Evolutionary conservation across 495 filamentous ascomycete species (phyloP).

Genomic region (Tuber microsphaerosporum): DNA sequence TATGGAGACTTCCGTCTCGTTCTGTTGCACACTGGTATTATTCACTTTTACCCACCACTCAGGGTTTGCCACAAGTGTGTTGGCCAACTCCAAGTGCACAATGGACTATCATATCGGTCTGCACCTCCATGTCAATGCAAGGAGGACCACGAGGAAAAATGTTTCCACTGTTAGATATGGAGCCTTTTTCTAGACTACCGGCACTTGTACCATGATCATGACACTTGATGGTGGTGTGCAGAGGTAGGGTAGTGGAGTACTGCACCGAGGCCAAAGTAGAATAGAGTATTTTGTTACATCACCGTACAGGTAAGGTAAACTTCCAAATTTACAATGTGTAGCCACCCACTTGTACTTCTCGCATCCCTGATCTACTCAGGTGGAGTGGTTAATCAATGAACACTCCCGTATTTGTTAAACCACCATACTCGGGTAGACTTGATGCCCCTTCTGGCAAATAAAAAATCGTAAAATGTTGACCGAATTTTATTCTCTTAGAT

Average conservation of each 20-base stretch:
- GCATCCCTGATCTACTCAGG: neutral
- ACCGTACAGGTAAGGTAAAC: too few species aligned
- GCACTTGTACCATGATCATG: neutral
- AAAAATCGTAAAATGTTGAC: too few species aligned
- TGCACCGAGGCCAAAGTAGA: too few species aligned
- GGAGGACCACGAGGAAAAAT: neutral
- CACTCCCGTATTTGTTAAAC: too few species aligned
- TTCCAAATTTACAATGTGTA: too few species aligned
- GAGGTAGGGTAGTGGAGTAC: too few species aligned
- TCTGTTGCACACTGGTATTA: neutral
- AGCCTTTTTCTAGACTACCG: neutral
- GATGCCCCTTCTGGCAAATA: too few species aligned
- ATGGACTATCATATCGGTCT: neutral
- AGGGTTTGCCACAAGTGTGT: neutral
- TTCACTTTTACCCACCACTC: neutral
- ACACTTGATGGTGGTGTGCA: neutral
- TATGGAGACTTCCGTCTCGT: neutral
- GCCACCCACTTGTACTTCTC: too few species aligned
- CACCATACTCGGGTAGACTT: too few species aligned
- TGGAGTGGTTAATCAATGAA: neutral
- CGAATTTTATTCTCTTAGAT: too few species aligned
- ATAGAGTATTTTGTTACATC: too few species aligned
- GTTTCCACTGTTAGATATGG: neutral
- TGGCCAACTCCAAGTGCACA: neutral
- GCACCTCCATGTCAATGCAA: neutral